Conservation (phyloP, 352 stramenopile species). For the Pythium apleroticum region DNA sequence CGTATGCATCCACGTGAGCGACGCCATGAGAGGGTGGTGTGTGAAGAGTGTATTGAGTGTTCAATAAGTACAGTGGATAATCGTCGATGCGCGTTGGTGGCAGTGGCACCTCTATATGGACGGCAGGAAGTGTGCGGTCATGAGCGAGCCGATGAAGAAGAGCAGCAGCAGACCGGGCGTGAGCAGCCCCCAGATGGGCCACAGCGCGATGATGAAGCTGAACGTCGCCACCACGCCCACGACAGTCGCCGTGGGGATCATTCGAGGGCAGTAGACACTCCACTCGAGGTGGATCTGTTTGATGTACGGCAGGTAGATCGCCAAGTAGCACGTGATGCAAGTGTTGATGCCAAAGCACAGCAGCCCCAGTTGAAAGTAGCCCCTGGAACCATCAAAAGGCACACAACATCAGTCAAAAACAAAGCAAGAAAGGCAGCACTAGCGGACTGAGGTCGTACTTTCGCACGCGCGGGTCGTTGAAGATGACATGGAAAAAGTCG, state of each 20-base stretch:
- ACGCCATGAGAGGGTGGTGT: no score
- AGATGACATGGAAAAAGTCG: conserved; percentile 74
- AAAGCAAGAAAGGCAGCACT: background rate
- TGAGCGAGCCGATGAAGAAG: conserved; percentile 90
- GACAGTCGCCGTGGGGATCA: conserved; percentile 87
- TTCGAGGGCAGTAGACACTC: conserved; percentile 92
- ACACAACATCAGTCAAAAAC: background rate
- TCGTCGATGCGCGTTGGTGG: no score
- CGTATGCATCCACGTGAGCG: no score
- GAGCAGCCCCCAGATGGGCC: conserved; percentile 91
- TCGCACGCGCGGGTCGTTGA: conserved; percentile 55
- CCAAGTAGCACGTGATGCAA: conserved; percentile 88
- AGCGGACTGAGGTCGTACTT: conserved; percentile 26
- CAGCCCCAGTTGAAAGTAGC: conserved; percentile 79
- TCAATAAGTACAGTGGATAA: no score
- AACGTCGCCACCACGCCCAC: conserved; percentile 63
- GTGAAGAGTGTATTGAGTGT: no score
- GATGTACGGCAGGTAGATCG: conserved; percentile 86
- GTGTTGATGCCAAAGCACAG: conserved; percentile 78
- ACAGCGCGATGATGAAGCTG: conserved; percentile 87
- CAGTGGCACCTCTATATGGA: no score
- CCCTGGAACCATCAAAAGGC: conserved; percentile 35
- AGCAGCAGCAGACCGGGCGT: conserved; percentile 88
- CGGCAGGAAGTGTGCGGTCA: conserved; percentile 93
- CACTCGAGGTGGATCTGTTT: conserved; percentile 81